Conservation (phyloP, 2,329 filamentous ascomycete genomes). For the Penicillium sp. region DNA sequence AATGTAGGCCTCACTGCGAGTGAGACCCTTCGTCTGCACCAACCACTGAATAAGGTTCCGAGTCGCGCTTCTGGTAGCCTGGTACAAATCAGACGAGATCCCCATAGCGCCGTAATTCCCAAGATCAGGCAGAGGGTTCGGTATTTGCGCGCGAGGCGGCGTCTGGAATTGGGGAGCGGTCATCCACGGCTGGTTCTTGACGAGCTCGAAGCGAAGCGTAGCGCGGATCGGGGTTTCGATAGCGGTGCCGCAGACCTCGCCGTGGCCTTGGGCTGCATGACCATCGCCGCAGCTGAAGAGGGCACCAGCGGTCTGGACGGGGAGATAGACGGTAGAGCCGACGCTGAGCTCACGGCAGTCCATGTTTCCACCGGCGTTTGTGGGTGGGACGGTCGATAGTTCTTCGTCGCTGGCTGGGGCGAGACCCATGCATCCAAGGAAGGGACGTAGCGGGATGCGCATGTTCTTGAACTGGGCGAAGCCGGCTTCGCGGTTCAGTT, state of each 20-base stretch:
- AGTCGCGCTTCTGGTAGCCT: conserved; percentile 50
- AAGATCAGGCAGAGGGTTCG: conserved; percentile 29
- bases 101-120: conserved; percentile 50
- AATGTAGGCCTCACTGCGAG: conserved; percentile 51
- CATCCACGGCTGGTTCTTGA: conserved; percentile 48
- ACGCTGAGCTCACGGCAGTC: conserved; percentile 51
- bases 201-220: conserved; percentile 48
- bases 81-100: conserved; percentile 46
- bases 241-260: conserved; percentile 55
- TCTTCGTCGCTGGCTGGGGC: conserved; percentile 47
- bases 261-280: conserved; percentile 54
- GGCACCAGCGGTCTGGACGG: conserved; percentile 49
- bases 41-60: conserved; percentile 51
- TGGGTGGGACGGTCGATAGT: conserved; percentile 51
- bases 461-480: conserved; percentile 49
- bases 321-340: conserved; percentile 49
- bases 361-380: conserved; percentile 53
- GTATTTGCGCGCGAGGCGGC: conserved; percentile 24
- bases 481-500: conserved; percentile 39
- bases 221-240: conserved; percentile 54
- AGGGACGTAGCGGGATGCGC: conserved; percentile 50
- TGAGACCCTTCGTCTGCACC: conserved; percentile 46
- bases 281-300: conserved; percentile 55
- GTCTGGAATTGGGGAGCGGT: conserved; percentile 50
- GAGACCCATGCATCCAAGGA: conserved; percentile 53